phyloP scores from a whole-genome alignment of 306 rosid genomes.

The Gillenia trifoliata region DNA sequence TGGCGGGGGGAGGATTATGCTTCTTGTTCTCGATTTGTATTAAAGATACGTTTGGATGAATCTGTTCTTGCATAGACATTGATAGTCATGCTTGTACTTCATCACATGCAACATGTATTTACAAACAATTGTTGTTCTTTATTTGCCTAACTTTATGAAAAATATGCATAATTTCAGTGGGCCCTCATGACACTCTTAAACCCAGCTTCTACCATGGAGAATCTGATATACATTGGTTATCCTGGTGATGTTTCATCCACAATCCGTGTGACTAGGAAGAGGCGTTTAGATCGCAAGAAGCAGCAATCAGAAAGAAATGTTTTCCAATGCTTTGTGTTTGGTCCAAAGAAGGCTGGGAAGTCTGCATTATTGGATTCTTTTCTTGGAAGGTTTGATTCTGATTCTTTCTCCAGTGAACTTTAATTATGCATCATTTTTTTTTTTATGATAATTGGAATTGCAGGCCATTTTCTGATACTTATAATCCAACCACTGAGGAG shows the following conservation, averaged over 20 bases:
- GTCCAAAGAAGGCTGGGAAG: slow-evolving; percentile 90
- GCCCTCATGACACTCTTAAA: slow-evolving; percentile 85
- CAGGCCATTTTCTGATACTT: slow-evolving; percentile 63
- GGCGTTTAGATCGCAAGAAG: slow-evolving; percentile 82
- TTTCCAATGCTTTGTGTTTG: slow-evolving; percentile 90
- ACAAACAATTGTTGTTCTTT: not conserved
- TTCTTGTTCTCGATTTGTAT: slow-evolving; percentile 1
- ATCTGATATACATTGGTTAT: slow-evolving; percentile 87
- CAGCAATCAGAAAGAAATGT: slow-evolving; percentile 78
- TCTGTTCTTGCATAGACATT: not conserved
- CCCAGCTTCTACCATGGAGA: slow-evolving; percentile 77
- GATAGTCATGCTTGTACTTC: not conserved
- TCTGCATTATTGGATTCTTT: slow-evolving; percentile 81
- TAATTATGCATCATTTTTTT: slow-evolving; percentile 3
- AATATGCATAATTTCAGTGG: slow-evolving; percentile 57
- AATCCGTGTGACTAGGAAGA: slow-evolving; percentile 72
- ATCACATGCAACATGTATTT: not conserved
- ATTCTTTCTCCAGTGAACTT: slow-evolving; percentile 1
- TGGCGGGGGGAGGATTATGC: not conserved
- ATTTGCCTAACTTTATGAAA: not conserved
- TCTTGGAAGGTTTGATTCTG: slow-evolving; percentile 58
- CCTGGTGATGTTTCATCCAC: slow-evolving; percentile 69
- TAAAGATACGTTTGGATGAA: not conserved
- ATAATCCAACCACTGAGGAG: slow-evolving; percentile 59
- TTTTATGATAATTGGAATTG: slow-evolving; percentile 24